Evolutionary conservation across 2,329 filamentous ascomycete genomes (phyloP).

Genomic region (Colletotrichum scovillei): DNA sequence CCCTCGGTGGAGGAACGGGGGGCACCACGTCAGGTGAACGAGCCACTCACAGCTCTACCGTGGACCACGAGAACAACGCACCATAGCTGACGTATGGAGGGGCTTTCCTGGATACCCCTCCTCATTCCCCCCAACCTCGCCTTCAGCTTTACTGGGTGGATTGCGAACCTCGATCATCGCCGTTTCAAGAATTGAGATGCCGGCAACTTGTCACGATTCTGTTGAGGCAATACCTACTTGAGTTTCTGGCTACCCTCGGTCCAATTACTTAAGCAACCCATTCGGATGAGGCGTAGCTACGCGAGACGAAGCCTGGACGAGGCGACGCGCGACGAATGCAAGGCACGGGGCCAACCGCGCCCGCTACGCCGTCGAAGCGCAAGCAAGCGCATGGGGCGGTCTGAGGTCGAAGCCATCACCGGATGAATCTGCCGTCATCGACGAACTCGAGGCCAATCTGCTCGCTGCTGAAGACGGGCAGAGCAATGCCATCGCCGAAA

Average conservation of each 20-base stretch:
- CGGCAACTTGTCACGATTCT: conserved; percentile 12
- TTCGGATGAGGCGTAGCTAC: conserved; percentile 26
- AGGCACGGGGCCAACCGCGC: conserved; percentile 29
- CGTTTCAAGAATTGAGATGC: conserved; percentile 29
- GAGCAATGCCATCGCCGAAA: conserved; percentile 17
- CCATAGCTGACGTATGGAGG: conserved; percentile 33
- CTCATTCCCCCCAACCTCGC: conserved; percentile 10
- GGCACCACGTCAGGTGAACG: conserved; percentile 32
- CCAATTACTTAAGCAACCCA: conserved; percentile 19
- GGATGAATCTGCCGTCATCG: conserved; percentile 32
- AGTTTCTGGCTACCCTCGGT: conserved; percentile 24
- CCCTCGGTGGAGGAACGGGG: conserved; percentile 29
- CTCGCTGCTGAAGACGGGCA: not conserved
- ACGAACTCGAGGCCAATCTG: conserved; percentile 20
- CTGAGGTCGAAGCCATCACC: conserved; percentile 24
- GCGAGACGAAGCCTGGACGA: conserved; percentile 20
- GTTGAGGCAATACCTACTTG: conserved; percentile 8
- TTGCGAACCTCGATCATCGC: conserved; percentile 19
- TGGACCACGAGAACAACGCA: conserved; percentile 36
- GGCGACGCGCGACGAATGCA: conserved; percentile 28
- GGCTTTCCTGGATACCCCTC: conserved; percentile 19
- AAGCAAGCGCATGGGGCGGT: conserved; percentile 19
- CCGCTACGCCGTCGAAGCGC: conserved; percentile 29
- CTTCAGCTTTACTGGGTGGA: not conserved
- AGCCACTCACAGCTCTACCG: conserved; percentile 29